These are phyloP conservation scores for Aspergillus sojae DNA, from an alignment of 2,329 filamentous ascomycete species.

Conservation along the genomic window DNA sequence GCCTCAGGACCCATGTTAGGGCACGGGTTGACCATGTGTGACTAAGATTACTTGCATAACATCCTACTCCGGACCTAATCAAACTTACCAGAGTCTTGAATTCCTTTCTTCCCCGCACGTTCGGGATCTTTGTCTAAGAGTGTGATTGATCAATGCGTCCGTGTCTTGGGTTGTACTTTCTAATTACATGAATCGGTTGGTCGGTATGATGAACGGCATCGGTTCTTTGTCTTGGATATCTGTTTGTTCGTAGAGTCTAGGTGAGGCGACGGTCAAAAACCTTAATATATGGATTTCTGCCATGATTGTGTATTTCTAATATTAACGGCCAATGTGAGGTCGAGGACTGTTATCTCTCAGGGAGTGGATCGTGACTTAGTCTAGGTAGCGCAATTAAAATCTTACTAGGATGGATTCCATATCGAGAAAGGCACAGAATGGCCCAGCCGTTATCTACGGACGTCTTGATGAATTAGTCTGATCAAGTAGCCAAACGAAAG, in stretches of 20 bases:
- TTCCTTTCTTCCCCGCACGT: background rate
- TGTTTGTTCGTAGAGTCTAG: background rate
- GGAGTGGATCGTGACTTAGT: background rate
- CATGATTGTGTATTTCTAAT: background rate
- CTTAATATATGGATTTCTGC: background rate
- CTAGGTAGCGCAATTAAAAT: background rate
- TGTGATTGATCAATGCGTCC: background rate
- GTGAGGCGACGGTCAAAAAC: background rate
- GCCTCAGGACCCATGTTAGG: background rate
- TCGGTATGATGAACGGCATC: background rate
- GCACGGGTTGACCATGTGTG: background rate
- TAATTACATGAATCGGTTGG: too few species aligned
- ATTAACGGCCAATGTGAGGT: background rate
- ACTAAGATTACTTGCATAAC: background rate
- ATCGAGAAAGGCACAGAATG: too few species aligned
- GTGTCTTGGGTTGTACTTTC: background rate
- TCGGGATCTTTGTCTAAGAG: background rate
- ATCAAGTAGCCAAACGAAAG: background rate
- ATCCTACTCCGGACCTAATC: background rate
- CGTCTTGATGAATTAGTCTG: background rate
- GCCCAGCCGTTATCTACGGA: too few species aligned
- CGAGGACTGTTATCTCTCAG: background rate
- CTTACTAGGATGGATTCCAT: background rate
- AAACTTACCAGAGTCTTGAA: background rate
- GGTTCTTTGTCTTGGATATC: background rate